phyloP scores from a whole-genome alignment of 495 filamentous ascomycete species.

The Daldinia concentrica region DNA sequence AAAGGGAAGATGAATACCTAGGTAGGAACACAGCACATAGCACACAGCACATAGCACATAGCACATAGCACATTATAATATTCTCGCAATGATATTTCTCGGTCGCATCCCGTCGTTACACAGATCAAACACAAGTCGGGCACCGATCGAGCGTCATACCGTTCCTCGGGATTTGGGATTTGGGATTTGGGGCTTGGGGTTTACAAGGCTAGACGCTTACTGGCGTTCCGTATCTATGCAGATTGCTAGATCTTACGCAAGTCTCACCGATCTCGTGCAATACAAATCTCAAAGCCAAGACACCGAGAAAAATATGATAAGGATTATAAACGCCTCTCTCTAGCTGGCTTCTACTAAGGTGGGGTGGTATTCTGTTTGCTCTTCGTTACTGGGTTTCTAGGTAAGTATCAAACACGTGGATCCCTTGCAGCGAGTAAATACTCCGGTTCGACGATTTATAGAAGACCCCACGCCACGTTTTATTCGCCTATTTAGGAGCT shows the following conservation, averaged over 20 bases:
- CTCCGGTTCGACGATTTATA: not conserved
- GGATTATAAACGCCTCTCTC: not conserved
- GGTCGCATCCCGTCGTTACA: not conserved
- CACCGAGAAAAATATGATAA: conserved; percentile 1
- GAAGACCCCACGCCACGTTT: not conserved
- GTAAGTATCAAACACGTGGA: conserved; percentile 32
- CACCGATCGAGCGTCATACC: not conserved
- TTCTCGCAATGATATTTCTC: not conserved
- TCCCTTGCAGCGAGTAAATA: conserved; percentile 27
- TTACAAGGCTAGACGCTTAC: not conserved
- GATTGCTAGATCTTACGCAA: conserved; percentile 16
- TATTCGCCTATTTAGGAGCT: not conserved
- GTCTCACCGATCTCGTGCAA: conserved; percentile 15
- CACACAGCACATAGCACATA: too few relatives aligned
- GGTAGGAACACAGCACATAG: too few relatives aligned
- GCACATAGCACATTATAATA: conserved; percentile 5
- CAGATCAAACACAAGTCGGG: not conserved
- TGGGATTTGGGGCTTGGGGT: too few relatives aligned
- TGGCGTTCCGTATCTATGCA: not conserved
- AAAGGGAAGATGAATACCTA: not conserved
- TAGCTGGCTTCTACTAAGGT: conserved; percentile 10
- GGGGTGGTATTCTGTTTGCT: conserved; percentile 25
- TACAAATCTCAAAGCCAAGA: conserved; percentile 17
- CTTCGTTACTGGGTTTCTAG: not conserved
- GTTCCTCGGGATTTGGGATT: not conserved